phyloP scores from a whole-genome alignment of 805 yeast genomes.

The Clavispora santaluciae region DNA sequence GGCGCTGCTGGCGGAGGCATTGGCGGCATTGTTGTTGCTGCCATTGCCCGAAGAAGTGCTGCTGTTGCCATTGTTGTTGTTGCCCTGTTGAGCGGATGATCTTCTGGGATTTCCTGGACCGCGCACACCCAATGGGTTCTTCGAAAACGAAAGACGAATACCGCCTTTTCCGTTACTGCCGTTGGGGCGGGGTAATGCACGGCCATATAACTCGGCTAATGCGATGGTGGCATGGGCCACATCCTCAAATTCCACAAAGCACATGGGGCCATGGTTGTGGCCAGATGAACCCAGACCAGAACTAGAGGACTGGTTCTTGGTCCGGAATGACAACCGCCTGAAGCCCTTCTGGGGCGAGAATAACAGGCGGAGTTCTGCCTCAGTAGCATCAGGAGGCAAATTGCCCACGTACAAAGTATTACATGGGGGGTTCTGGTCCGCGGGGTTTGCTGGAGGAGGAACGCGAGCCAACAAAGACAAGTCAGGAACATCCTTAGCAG shows the following conservation, averaged over 20 bases:
- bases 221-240: constrained; percentile 92
- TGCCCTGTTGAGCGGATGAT: constrained; percentile 26
- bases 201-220: constrained; percentile 87
- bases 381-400: constrained; percentile 95
- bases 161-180: constrained; percentile 81
- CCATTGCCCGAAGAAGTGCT: constrained; percentile 75
- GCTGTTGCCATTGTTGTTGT: constrained; percentile 3
- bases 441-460: constrained; percentile 94
- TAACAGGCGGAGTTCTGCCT: constrained; percentile 80
- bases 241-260: constrained; percentile 98
- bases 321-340: constrained; percentile 86
- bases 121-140: constrained; percentile 95
- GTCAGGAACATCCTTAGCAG: constrained; percentile 48
- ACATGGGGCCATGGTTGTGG: constrained; percentile 90
- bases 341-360: constrained; percentile 90
- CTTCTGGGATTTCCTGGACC: constrained; percentile 53
- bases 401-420: constrained; percentile 96
- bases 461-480: constrained; percentile 70
- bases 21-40: constrained; percentile 50
- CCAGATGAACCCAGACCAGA: constrained; percentile 19
- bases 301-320: constrained; percentile 43
- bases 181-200: constrained; percentile 79
- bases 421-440: constrained; percentile 98
- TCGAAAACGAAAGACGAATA: constrained; percentile 86
- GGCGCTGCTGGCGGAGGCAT: constrained; percentile 27